Percentiles rank a stretch among this genome's conserved stretches.
Conservation (phyloP, 371 early-diverging fungal genomes). For the Cokeromyces recurvatus region DNA sequence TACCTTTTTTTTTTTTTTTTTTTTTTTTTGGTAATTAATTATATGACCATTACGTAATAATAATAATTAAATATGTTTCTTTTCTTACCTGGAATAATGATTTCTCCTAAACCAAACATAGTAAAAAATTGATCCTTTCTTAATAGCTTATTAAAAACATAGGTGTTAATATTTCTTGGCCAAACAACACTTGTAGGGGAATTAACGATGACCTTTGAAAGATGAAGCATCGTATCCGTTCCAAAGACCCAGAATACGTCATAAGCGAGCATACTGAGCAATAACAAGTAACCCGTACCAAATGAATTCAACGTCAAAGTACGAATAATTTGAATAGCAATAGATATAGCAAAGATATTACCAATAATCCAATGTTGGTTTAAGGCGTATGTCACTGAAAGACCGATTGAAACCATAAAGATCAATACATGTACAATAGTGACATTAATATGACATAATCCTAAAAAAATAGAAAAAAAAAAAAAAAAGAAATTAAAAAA, state of each 20-base stretch:
- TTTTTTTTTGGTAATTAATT: no score
- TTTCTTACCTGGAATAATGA: constrained; percentile 82
- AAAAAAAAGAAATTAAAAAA: neutral
- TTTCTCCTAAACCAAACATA: constrained; percentile 93
- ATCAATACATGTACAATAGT: constrained; percentile 12
- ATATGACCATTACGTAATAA: no score
- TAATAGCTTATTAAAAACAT: constrained; percentile 35
- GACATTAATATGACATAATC: constrained; percentile 16
- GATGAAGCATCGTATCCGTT: constrained; percentile 91
- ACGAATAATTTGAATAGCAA: constrained; percentile 10
- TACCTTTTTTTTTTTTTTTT: no score
- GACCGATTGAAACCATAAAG: constrained; percentile 4
- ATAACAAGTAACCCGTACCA: constrained; percentile 83
- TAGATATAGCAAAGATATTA: constrained; percentile 13
- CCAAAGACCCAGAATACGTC: constrained; percentile 97
- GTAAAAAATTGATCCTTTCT: constrained; percentile 56
- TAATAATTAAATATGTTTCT: neutral
- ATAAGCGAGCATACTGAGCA: constrained; percentile 85
- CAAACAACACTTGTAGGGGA: constrained; percentile 89
- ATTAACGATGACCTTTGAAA: constrained; percentile 81
- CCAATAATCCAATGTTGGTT: constrained; percentile 17
- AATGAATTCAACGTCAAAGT: constrained; percentile 38
- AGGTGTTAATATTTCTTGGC: constrained; percentile 59
- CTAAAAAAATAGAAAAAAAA: neutral
- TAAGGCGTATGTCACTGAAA: constrained; percentile 7